Evolutionary conservation across 352 stramenopile genomes (phyloP).

Genomic region (Phytopythium montanum): DNA sequence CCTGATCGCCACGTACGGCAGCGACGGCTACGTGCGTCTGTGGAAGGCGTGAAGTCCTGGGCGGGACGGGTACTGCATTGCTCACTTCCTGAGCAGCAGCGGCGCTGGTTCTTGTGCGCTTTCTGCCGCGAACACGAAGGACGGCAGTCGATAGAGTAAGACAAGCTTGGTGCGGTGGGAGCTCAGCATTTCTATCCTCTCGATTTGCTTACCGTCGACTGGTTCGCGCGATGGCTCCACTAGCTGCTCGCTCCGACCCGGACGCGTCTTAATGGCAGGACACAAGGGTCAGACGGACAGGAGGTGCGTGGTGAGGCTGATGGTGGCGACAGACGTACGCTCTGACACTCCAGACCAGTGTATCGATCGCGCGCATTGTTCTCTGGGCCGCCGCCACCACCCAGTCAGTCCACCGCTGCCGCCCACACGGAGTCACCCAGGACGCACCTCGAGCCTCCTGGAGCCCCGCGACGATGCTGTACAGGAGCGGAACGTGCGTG

Average conservation of each 20-base stretch:
- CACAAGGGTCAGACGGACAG: neutral
- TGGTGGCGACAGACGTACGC: neutral
- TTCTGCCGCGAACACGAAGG: slow-evolving; percentile 7
- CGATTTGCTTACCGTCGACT: neutral
- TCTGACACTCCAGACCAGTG: neutral
- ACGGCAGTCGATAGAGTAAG: neutral
- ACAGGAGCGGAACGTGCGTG: slow-evolving; percentile 74
- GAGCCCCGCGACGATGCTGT: slow-evolving; percentile 64
- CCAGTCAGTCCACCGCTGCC: neutral
- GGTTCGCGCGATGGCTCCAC: neutral
- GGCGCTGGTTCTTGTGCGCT: slow-evolving; percentile 28
- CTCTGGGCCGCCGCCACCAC: neutral
- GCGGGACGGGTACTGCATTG: too few relatives aligned
- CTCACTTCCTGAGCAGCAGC: slow-evolving; percentile 42
- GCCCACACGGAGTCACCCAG: neutral
- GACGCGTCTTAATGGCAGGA: neutral
- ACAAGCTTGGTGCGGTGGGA: neutral
- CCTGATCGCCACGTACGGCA: slow-evolving; percentile 86
- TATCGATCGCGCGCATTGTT: neutral
- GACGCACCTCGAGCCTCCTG: slow-evolving; percentile 34
- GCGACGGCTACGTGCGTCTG: slow-evolving; percentile 77
- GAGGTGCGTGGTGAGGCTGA: too few relatives aligned
- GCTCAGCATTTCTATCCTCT: neutral
- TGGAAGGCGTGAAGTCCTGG: slow-evolving; percentile 60
- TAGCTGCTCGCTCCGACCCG: neutral